Evolutionary conservation across 257 asterid species (phyloP), one percentile per base, ranked within the genome.

Genomic region (Lycium ferocissimum): DNA sequence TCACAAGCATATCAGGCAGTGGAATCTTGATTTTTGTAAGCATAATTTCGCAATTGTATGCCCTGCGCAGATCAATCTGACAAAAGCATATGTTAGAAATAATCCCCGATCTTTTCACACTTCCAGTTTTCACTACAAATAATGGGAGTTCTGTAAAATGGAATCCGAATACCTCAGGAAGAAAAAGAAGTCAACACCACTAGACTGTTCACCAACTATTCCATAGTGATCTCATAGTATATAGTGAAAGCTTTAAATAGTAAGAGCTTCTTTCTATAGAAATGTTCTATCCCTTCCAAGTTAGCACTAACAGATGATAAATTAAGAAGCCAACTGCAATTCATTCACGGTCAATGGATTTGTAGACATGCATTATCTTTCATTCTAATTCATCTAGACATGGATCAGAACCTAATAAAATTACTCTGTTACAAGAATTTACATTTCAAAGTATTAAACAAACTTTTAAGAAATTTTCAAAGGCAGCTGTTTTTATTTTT

Each of bases 11-110:
- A 85, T 93, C 98, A 73, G 99, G 95, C 88, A 96, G 89, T 37
- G 98, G 97, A 83, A 96, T 96, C 89, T 94, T 96, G 84, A 96
- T 90, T 90, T 96, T 96, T 83, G 99, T 93, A 85, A 96, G 99
- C 99, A 96, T 96, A 84, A 96, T 96, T 87, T 96, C 99, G 87
- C 99, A 96, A 86, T 96, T 96, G 89, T 96, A 96, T 53, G 99
- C 99, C 88, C 99, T 91, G 5, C 99, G 98, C 89, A 93, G 84
- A 87, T 96, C 99, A 89, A 96, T 90, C 99, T 96, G 94, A 80
- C 78, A 86, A 82, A 86, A 76, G 85, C 80, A 85, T 62, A 88
- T 51, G 63, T 76, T 76, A 76, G 26, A 76, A 76, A 76, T 26
- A 35, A 49, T 13, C 4, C 47, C 81, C 63, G 1, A 13, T 26